Evolutionary conservation across 306 rosid genomes (phyloP).

Genomic region (Sicyos baderoa): DNA sequence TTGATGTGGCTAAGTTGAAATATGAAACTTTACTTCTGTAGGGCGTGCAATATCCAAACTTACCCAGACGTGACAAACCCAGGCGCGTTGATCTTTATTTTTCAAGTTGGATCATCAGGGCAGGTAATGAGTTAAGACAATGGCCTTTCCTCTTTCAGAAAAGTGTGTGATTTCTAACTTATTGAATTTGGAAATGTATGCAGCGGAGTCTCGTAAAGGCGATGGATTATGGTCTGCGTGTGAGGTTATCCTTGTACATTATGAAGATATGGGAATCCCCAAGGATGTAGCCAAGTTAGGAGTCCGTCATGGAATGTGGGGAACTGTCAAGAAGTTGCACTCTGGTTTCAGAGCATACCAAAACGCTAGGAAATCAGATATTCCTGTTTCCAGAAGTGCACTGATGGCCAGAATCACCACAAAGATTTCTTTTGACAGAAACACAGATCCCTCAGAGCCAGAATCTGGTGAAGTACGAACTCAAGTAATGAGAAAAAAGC

Average conservation of each 20-base stretch:
- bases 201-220: conserved; percentile 89
- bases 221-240: conserved; percentile 85
- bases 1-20: conserved; percentile 16
- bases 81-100: conserved; percentile 83
- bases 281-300: conserved; percentile 96
- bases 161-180: conserved; percentile 4
- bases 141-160: neutral
- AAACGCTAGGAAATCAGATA: conserved; percentile 61
- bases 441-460: conserved; percentile 37
- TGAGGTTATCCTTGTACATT: conserved; percentile 81
- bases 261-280: conserved; percentile 99
- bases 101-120: conserved; percentile 87
- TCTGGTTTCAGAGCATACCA: conserved; percentile 93
- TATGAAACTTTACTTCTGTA: conserved; percentile 35
- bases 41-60: conserved; percentile 72
- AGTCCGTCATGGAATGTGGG: conserved; percentile 99
- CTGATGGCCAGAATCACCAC: conserved; percentile 69
- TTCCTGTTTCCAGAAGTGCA: conserved; percentile 56
- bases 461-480: conserved; percentile 25
- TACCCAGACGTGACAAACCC: conserved; percentile 91
- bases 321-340: conserved; percentile 86
- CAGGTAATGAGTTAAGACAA: conserved; percentile 49
- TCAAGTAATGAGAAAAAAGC: conserved; percentile 22
- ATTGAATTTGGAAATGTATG: conserved; percentile 29
- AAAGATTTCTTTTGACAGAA: conserved; percentile 39